phyloP scores from a whole-genome alignment of 2,329 filamentous ascomycete genomes.

The Aureobasidium namibiae region DNA sequence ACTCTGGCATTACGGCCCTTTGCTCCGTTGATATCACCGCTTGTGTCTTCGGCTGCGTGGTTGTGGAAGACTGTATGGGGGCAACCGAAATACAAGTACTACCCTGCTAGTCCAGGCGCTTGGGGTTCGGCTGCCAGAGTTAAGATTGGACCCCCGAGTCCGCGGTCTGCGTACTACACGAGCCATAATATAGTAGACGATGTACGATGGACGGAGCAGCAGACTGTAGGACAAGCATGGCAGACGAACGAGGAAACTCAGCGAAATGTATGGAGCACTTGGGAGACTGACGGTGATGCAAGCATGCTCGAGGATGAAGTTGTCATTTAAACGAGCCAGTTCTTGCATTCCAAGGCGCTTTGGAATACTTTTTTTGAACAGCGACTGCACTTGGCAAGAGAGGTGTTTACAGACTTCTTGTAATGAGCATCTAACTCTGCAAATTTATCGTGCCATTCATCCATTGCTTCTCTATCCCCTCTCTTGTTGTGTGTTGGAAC shows the following conservation, averaged over 20 bases:
- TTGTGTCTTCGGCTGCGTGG: not conserved
- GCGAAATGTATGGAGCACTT: not conserved
- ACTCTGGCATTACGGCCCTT: conserved; percentile 43
- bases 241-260: not conserved
- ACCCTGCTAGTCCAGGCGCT: not conserved
- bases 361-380: not conserved
- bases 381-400: not conserved
- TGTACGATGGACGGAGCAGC: not conserved
- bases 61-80: not conserved
- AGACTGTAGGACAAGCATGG: not conserved
- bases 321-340: not conserved
- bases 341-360: not conserved
- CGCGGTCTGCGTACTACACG: not conserved
- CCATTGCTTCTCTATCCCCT: too few relatives aligned
- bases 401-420: not conserved
- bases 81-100: not conserved
- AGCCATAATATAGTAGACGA: not conserved
- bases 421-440: not conserved
- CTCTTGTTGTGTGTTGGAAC: not conserved
- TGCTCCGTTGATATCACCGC: conserved; percentile 28
- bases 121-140: conserved; percentile 5
- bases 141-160: not conserved
- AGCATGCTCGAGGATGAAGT: conserved; percentile 14
- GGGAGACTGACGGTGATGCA: not conserved
- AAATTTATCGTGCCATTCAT: not conserved